Conservation (phyloP, 257 asterid species). For the Parsonsia alboflavescens region DNA sequence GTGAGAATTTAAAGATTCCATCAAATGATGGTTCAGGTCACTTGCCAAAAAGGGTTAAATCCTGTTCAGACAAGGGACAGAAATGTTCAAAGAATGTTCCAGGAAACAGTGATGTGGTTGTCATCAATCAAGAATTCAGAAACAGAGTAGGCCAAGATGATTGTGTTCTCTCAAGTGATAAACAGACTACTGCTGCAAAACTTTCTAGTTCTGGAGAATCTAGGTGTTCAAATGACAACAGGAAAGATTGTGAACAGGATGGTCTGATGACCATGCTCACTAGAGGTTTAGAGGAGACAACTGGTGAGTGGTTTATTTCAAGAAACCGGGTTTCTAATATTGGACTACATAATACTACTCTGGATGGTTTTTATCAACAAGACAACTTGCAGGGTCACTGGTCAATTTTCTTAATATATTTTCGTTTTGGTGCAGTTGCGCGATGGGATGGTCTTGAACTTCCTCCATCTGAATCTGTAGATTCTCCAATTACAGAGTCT, state of each 20-base stretch:
- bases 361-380: not conserved
- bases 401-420: not conserved
- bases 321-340: not conserved
- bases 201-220: conserved; percentile 24
- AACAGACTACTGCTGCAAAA: conserved; percentile 17
- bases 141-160: conserved; percentile 30
- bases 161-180: conserved; percentile 29
- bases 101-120: conserved; percentile 20
- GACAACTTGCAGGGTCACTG: not conserved
- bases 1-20: conserved; percentile 24
- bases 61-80: conserved; percentile 25
- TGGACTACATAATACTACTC: not conserved
- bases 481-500: conserved; percentile 24
- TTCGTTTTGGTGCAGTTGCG: conserved; percentile 50
- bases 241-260: conserved; percentile 26
- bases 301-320: conserved; percentile 36
- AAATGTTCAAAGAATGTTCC: conserved; percentile 21
- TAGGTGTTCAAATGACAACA: conserved; percentile 18
- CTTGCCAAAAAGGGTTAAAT: conserved; percentile 24
- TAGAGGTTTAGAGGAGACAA: conserved; percentile 59
- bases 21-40: conserved; percentile 8
- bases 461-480: conserved; percentile 27
- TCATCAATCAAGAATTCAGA: conserved; percentile 26
- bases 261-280: conserved; percentile 48
- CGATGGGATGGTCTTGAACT: conserved; percentile 63